Evolutionary conservation across 306 rosid species (phyloP).

Genomic region (Casuarina glauca): DNA sequence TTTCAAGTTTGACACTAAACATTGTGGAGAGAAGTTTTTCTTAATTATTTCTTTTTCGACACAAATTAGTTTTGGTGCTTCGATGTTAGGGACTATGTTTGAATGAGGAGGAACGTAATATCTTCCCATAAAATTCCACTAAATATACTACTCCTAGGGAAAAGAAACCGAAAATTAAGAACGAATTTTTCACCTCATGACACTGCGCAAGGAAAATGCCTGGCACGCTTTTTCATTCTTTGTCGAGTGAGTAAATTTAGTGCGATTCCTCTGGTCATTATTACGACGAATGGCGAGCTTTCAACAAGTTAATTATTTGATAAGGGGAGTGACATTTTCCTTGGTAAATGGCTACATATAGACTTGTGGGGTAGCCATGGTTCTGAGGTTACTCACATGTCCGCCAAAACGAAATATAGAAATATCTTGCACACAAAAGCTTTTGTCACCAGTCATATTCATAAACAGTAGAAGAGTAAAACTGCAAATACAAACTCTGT

Average conservation of each 20-base stretch:
- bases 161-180: no score
- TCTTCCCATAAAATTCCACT: no score
- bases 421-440: no score
- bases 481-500: neutral
- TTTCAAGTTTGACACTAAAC: no score
- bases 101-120: no score
- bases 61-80: no score
- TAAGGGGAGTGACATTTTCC: neutral
- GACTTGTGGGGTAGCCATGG: neutral
- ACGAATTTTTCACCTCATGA: neutral
- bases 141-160: no score
- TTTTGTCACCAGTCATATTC: neutral
- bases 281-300: neutral
- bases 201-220: neutral
- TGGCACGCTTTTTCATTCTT: neutral
- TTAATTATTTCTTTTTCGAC: no score
- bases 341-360: neutral
- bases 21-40: no score
- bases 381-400: conserved; percentile 19
- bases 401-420: neutral
- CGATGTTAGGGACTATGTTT: no score
- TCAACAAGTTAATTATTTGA: neutral
- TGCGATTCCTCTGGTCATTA: neutral
- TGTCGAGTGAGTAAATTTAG: neutral
- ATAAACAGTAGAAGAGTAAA: neutral